Evolutionary conservation across 2,329 filamentous ascomycete genomes (phyloP).

Genomic region (Huntiella moniliformis): DNA sequence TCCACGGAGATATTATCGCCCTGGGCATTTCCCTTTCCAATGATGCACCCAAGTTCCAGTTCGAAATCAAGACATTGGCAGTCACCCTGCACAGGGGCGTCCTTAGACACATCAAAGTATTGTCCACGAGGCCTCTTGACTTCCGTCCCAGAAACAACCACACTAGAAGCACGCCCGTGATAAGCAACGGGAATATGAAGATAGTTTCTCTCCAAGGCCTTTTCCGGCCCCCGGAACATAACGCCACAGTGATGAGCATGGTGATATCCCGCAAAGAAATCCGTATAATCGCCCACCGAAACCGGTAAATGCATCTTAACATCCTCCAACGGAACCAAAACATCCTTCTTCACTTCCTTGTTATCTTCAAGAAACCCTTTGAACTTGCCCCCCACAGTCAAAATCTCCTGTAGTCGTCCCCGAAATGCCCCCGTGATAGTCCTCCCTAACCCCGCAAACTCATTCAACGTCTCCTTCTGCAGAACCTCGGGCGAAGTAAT

Average conservation of each 20-base stretch:
- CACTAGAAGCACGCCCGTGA: constrained; percentile 50
- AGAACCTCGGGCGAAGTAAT: constrained; percentile 2
- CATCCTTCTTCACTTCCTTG: neutral
- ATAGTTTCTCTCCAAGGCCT: constrained; percentile 56
- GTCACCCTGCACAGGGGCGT: constrained; percentile 2
- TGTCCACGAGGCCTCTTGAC: constrained; percentile 51
- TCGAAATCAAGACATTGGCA: constrained; percentile 41
- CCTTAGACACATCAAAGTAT: constrained; percentile 24
- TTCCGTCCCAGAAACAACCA: constrained; percentile 51
- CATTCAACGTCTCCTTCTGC: constrained; percentile 34
- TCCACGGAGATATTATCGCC: constrained; percentile 42
- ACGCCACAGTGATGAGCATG: constrained; percentile 46
- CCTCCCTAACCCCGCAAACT: constrained; percentile 49
- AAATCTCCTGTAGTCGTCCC: constrained; percentile 39
- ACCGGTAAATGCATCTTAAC: constrained; percentile 38
- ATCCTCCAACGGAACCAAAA: neutral
- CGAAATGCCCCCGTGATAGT: constrained; percentile 48
- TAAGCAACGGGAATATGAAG: constrained; percentile 57
- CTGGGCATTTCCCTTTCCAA: constrained; percentile 40
- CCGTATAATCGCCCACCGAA: constrained; percentile 56
- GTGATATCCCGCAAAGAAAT: constrained; percentile 58
- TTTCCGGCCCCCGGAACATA: constrained; percentile 48
- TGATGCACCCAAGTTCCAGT: constrained; percentile 50
- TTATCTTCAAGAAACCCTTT: constrained; percentile 6
- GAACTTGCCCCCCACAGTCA: constrained; percentile 30